Evolutionary conservation across 805 yeast species (phyloP).

Genomic region (Metschnikowia baotianmanensis): DNA sequence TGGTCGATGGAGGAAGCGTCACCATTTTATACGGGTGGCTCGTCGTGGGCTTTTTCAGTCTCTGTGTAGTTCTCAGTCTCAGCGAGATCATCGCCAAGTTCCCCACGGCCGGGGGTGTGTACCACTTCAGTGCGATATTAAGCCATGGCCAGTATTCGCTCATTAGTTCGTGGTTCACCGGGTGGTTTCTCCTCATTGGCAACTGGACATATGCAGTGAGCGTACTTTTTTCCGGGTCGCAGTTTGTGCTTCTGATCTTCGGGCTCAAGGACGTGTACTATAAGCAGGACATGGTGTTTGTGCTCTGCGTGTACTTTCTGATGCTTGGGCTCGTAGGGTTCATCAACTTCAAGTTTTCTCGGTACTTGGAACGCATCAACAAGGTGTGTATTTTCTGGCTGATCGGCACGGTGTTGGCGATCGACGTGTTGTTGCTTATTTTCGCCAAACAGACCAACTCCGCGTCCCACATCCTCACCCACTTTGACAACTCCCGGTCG

Average conservation of each 20-base stretch:
- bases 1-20: constrained; percentile 74
- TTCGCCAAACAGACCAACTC: constrained; percentile 60
- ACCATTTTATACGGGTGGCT: constrained; percentile 77
- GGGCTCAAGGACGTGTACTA: constrained; percentile 60
- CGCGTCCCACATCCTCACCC: constrained; percentile 55
- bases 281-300: constrained; percentile 53
- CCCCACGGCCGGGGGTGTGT: constrained; percentile 74
- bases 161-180: constrained; percentile 71
- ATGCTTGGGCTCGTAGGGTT: constrained; percentile 60
- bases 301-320: constrained; percentile 54
- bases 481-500: constrained; percentile 67
- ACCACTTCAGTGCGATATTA: constrained; percentile 72
- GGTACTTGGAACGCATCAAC: constrained; percentile 60
- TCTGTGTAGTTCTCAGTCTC: constrained; percentile 65
- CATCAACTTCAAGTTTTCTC: constrained; percentile 59
- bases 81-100: constrained; percentile 77
- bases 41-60: constrained; percentile 58
- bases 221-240: constrained; percentile 73
- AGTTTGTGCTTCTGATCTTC: constrained; percentile 63
- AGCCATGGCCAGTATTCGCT: constrained; percentile 57
- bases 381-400: constrained; percentile 75
- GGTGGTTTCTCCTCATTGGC: constrained; percentile 72
- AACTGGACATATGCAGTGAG: constrained; percentile 77
- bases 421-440: constrained; percentile 60
- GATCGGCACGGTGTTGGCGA: constrained; percentile 62